Conservation (phyloP, 164 flowering plant species). For the Magnolia kwangsiensis region DNA sequence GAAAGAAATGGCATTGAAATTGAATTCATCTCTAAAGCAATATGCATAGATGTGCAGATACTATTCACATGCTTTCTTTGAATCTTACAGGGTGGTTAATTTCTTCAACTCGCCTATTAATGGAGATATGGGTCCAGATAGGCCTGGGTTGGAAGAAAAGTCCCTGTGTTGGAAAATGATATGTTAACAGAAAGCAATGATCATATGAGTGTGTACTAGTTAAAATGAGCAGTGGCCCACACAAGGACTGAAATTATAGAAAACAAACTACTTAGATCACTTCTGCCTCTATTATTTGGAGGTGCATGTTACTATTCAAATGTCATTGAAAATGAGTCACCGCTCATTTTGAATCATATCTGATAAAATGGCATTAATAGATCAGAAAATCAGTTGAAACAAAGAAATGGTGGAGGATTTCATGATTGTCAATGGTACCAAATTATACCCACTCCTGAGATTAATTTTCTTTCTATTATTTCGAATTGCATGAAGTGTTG, state of each 20-base stretch:
- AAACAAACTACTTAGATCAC: too few species aligned
- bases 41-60: background rate
- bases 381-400: background rate
- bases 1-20: background rate
- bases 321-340: background rate
- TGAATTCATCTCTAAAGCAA: background rate
- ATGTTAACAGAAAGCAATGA: too few species aligned
- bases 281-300: background rate
- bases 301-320: background rate
- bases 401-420: background rate
- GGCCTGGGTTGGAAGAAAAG: conserved; percentile 62
- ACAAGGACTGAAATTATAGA: too few species aligned
- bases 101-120: conserved; percentile 56
- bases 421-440: background rate
- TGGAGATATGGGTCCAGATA: conserved; percentile 66
- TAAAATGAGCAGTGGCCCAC: background rate
- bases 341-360: too few species aligned
- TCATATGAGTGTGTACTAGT: background rate
- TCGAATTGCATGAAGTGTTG: background rate
- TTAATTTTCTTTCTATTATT: too few species aligned
- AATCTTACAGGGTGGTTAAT: conserved; percentile 62
- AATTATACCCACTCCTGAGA: background rate
- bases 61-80: background rate
- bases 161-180: conserved; percentile 40
- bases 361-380: background rate